phyloP scores from a whole-genome alignment of 352 stramenopile genomes.

The Pythium rishiriense region DNA sequence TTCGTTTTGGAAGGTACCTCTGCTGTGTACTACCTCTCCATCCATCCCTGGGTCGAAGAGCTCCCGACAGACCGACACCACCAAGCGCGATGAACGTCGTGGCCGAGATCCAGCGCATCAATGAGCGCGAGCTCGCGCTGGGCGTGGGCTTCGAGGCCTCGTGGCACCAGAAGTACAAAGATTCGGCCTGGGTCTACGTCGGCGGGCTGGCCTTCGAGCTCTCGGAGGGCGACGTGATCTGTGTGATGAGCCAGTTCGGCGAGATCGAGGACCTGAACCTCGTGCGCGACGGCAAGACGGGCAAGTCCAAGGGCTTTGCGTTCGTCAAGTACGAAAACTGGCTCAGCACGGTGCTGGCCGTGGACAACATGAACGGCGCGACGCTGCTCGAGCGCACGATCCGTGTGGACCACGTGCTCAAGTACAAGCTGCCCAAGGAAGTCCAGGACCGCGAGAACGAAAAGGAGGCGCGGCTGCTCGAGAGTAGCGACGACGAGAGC shows the following conservation, averaged over 20 bases:
- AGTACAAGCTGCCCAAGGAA: slow-evolving; percentile 95
- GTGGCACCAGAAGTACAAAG: slow-evolving; percentile 88
- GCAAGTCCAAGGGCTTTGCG: slow-evolving; percentile 95
- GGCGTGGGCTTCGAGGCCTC: slow-evolving; percentile 65
- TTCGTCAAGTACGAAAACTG: slow-evolving; percentile 98
- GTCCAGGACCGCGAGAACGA: slow-evolving; percentile 82
- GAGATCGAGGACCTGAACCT: slow-evolving; percentile 97
- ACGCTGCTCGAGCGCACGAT: slow-evolving; percentile 91
- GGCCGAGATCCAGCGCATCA: slow-evolving; percentile 81
- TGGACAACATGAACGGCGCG: slow-evolving; percentile 97
- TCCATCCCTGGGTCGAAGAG: too few species aligned
- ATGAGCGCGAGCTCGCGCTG: slow-evolving; percentile 79
- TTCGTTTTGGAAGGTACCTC: too few species aligned
- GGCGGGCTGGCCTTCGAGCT: slow-evolving; percentile 93
- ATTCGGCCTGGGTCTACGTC: slow-evolving; percentile 97
- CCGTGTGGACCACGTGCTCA: slow-evolving; percentile 96
- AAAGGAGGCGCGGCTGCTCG: slow-evolving; percentile 32
- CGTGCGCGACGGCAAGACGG: slow-evolving; percentile 94
- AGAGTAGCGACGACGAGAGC: slow-evolving; percentile 24
- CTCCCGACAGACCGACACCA: background rate
- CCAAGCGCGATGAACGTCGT: slow-evolving; percentile 63
- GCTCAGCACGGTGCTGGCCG: slow-evolving; percentile 94
- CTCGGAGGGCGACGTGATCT: slow-evolving; percentile 95
- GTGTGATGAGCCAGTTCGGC: slow-evolving; percentile 85
- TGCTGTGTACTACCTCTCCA: slow-evolving; percentile 2